A percentile compares a stretch with the other conserved stretches of the same genome.
Conservation (phyloP, 495 filamentous ascomycete genomes). For the Podospora pseudopauciseta region DNA sequence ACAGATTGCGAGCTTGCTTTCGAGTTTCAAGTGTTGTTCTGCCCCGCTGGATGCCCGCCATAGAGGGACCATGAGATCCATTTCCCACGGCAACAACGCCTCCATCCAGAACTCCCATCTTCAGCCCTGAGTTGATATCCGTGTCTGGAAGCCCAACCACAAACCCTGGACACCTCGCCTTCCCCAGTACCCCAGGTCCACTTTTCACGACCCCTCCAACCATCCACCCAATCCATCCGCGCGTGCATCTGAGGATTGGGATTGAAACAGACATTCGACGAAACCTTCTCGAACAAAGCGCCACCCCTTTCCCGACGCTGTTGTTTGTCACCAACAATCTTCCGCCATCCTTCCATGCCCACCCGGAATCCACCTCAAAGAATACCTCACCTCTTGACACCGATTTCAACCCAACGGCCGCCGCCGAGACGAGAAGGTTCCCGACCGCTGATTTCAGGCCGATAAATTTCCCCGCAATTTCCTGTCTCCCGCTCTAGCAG, state of each 20-base stretch:
- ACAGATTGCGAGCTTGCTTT: conserved; percentile 2
- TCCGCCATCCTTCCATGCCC: not conserved
- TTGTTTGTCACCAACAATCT: not conserved
- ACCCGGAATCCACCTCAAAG: not conserved
- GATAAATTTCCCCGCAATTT: conserved; percentile 14
- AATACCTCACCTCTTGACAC: not conserved
- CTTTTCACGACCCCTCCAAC: conserved; percentile 9
- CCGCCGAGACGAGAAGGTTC: not conserved
- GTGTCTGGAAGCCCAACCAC: not conserved
- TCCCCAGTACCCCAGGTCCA: conserved; percentile 6
- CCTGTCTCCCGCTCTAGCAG: conserved; percentile 11
- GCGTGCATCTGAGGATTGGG: conserved; percentile 7
- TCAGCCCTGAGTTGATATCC: not conserved
- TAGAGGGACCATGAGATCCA: not conserved
- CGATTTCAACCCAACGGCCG: not conserved
- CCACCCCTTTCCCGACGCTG: not conserved
- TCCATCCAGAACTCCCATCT: not conserved
- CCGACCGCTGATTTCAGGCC: conserved; percentile 7
- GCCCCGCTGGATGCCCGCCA: conserved; percentile 2
- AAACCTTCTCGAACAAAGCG: conserved; percentile 9
- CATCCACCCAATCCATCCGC: not conserved
- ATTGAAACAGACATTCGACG: conserved; percentile 9
- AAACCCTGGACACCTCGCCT: not conserved
- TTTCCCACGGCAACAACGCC: not conserved
- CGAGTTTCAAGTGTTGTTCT: conserved; percentile 6